These are phyloP conservation scores for Pistacia integerrima DNA, from an alignment of 345 rosid genomes.

Conservation along the genomic window DNA sequence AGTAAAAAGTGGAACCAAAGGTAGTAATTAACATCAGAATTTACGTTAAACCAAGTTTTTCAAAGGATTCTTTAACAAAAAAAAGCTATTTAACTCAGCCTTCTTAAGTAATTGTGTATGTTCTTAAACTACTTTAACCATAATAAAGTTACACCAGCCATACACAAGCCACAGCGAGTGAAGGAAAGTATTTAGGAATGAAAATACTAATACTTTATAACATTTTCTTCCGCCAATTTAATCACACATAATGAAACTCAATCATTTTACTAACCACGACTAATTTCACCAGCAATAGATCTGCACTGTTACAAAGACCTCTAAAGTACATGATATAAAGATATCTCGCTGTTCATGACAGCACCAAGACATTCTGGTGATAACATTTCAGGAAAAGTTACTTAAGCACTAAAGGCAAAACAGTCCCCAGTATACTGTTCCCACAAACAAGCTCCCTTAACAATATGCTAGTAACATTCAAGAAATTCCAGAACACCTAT, in stretches of 20 bases:
- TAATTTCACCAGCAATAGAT: not conserved
- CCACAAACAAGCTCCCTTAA: too few species aligned
- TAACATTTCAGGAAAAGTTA: not conserved
- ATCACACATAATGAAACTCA: too few species aligned
- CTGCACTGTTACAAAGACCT: not conserved
- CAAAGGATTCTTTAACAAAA: not conserved
- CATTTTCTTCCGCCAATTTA: not conserved
- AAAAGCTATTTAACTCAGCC: not conserved
- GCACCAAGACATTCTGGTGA: not conserved
- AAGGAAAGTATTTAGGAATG: not conserved
- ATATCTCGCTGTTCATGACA: not conserved
- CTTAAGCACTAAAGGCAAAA: not conserved
- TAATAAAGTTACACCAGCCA: not conserved
- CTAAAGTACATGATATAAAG: not conserved
- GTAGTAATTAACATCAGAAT: constrained; percentile 11
- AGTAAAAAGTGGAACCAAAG: constrained; percentile 15
- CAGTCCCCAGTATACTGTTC: not conserved
- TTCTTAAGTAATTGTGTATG: not conserved
- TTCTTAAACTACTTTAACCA: not conserved
- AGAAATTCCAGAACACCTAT: not conserved
- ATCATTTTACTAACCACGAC: not conserved
- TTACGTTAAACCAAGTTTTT: constrained; percentile 5
- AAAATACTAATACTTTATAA: too few species aligned
- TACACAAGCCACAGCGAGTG: not conserved
- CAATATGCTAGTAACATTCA: too few species aligned